phyloP scores from a whole-genome alignment of 768 basidiomycete species.

The Tremella fuciformis region DNA sequence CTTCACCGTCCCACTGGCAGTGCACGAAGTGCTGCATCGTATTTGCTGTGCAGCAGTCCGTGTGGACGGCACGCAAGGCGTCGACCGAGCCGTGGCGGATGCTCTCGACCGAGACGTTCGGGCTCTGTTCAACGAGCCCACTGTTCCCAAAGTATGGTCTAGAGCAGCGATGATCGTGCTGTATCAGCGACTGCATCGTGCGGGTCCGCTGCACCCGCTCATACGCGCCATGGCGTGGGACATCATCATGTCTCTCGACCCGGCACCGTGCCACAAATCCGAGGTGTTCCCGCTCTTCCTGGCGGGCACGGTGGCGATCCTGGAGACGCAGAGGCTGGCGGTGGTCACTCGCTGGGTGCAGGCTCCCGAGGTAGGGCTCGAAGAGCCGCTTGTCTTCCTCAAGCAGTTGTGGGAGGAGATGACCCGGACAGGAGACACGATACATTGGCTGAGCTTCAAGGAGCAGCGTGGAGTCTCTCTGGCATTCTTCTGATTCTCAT shows the following conservation, averaged over 20 bases:
- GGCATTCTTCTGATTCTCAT: not conserved
- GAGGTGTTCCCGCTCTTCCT: conserved; percentile 6
- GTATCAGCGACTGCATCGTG: conserved; percentile 1
- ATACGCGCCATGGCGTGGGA: conserved; percentile 4
- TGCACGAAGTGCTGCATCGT: conserved; percentile 3
- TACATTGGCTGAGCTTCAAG: not conserved
- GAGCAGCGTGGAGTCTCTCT: not conserved
- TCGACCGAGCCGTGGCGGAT: not conserved
- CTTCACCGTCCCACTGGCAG: not conserved
- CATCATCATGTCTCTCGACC: conserved; percentile 1
- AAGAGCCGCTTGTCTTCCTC: conserved; percentile 1
- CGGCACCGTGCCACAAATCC: conserved; percentile 2
- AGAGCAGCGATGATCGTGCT: conserved; percentile 2
- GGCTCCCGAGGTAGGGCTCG: not conserved
- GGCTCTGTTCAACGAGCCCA: conserved; percentile 3
- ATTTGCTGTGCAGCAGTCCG: not conserved
- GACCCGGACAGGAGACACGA: not conserved
- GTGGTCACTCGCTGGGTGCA: not conserved
- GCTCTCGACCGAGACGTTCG: not conserved
- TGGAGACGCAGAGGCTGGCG: conserved; percentile 2
- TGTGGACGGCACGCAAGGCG: not conserved
- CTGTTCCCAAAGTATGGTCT: not conserved
- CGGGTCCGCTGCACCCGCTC: conserved; percentile 4
- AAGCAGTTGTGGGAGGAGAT: conserved; percentile 1
- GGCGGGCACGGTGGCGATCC: not conserved